phyloP scores from a whole-genome alignment of 768 basidiomycete genomes.

The Mycena metata region DNA sequence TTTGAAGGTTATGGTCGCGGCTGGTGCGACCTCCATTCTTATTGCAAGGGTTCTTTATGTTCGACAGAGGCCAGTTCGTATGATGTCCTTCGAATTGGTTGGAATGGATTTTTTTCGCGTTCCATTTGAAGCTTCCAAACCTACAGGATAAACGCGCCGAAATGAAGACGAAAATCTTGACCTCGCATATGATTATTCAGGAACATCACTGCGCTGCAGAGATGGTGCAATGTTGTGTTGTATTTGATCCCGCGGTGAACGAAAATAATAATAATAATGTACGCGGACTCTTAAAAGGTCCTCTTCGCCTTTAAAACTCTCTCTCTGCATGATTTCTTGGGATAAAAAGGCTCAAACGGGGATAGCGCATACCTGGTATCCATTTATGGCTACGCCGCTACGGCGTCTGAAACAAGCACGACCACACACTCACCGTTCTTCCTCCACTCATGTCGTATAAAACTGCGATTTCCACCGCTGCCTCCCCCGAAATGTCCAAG shows the following conservation, averaged over 20 bases:
- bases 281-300: too few relatives aligned
- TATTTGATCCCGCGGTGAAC: background rate
- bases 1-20: constrained; percentile 10
- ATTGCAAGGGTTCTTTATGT: constrained; percentile 9
- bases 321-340: too few relatives aligned
- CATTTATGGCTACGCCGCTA: background rate
- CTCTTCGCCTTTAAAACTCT: too few relatives aligned
- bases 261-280: too few relatives aligned
- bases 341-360: too few relatives aligned
- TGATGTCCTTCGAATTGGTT: background rate
- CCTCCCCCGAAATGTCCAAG: constrained; percentile 55
- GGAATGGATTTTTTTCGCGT: too few relatives aligned
- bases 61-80: constrained; percentile 8
- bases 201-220: background rate
- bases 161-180: background rate
- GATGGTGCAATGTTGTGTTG: background rate
- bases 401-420: background rate
- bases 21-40: constrained; percentile 12
- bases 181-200: background rate
- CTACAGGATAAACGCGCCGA: too few relatives aligned
- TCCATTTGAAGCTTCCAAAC: too few relatives aligned
- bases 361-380: too few relatives aligned
- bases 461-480: constrained; percentile 58
- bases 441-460: constrained; percentile 64
- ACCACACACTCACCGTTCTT: background rate